phyloP scores from a whole-genome alignment of 192 early-diverging fungal species.

The Gryganskiella cystojenkinii region DNA sequence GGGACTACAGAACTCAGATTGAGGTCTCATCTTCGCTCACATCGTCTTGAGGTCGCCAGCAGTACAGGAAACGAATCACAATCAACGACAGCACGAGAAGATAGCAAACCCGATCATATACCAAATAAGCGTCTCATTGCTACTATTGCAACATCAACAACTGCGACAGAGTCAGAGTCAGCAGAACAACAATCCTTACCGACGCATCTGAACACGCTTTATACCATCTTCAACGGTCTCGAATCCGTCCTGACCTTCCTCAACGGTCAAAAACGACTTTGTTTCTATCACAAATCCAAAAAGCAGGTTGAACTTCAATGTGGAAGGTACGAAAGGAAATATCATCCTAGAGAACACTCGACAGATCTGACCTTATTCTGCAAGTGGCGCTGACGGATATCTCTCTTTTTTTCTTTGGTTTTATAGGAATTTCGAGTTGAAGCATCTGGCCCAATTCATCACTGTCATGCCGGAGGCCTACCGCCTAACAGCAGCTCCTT shows the following conservation, averaged over 20 bases:
- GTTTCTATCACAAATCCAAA: conserved; percentile 37
- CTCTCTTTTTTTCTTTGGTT: not conserved
- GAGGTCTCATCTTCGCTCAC: too few relatives aligned
- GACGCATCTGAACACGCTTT: conserved; percentile 19
- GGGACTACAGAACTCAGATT: too few relatives aligned
- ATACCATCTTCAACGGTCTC: conserved; percentile 26
- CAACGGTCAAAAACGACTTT: conserved; percentile 27
- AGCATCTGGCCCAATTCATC: conserved; percentile 44
- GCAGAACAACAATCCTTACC: conserved; percentile 16
- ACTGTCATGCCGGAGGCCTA: conserved; percentile 41
- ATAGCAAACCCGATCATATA: too few relatives aligned
- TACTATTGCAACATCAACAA: too few relatives aligned
- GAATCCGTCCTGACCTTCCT: conserved; percentile 18
- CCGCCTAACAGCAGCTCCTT: conserved; percentile 17
- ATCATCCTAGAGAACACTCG: too few relatives aligned
- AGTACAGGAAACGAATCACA: too few relatives aligned
- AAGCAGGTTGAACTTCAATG: conserved; percentile 40
- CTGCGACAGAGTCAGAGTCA: too few relatives aligned
- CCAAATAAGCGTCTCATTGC: too few relatives aligned
- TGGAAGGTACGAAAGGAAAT: conserved; percentile 7
- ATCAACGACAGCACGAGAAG: too few relatives aligned
- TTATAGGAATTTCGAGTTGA: conserved; percentile 46
- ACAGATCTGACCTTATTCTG: not conserved
- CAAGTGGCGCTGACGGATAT: not conserved
- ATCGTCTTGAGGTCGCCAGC: too few relatives aligned